Percentiles rank a stretch among this genome's conserved stretches.
Conservation (phyloP, 441 rosid species). For the Populus hybrid region DNA sequence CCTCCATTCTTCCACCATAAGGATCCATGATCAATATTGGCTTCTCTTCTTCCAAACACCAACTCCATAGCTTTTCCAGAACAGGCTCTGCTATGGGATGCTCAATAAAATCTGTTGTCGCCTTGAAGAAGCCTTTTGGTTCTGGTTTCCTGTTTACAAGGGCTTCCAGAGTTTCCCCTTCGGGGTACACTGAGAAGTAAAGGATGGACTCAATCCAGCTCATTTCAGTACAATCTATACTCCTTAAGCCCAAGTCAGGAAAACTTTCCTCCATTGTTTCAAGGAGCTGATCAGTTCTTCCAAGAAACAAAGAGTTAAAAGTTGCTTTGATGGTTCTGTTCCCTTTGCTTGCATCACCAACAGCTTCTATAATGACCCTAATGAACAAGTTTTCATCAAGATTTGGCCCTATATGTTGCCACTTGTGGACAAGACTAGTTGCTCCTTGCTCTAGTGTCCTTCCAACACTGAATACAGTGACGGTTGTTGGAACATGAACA, state of each 20-base stretch:
- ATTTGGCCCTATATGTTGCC: slow-evolving; percentile 54
- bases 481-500: slow-evolving; percentile 48
- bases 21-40: too few species aligned
- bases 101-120: slow-evolving; percentile 55
- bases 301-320: slow-evolving; percentile 57
- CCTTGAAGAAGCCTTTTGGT: slow-evolving; percentile 47
- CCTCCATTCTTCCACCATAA: too few species aligned
- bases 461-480: slow-evolving; percentile 44
- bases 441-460: slow-evolving; percentile 42
- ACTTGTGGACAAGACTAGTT: slow-evolving; percentile 43
- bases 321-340: slow-evolving; percentile 29
- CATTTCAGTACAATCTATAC: slow-evolving; percentile 45
- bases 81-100: slow-evolving; percentile 39
- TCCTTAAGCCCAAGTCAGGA: slow-evolving; percentile 47
- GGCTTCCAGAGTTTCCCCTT: slow-evolving; percentile 32
- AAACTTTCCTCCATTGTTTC: slow-evolving; percentile 41
- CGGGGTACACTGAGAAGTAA: slow-evolving; percentile 40
- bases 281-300: slow-evolving; percentile 35
- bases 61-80: slow-evolving; percentile 41
- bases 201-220: slow-evolving; percentile 65
- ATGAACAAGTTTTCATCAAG: slow-evolving; percentile 48
- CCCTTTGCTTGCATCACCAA: slow-evolving; percentile 11
- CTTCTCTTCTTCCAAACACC: slow-evolving; percentile 38
- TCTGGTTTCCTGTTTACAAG: slow-evolving; percentile 44
- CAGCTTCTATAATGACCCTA: slow-evolving; percentile 33